phyloP scores from a whole-genome alignment of 139 green algal species.

The Yamagishiella unicocca region DNA sequence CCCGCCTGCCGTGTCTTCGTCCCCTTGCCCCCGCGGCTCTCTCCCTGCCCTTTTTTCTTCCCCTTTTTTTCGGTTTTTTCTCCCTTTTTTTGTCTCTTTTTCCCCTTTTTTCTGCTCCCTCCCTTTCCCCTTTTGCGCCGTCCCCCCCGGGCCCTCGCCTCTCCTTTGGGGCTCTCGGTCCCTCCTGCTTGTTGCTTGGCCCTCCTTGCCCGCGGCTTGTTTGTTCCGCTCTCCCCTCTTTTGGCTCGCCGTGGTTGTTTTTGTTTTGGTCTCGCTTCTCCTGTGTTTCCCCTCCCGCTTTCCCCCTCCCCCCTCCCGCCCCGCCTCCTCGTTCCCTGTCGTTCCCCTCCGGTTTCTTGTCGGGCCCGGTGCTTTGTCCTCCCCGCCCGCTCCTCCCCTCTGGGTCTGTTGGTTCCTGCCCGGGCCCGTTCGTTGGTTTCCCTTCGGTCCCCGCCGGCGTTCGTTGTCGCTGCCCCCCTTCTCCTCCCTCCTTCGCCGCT shows the following conservation, averaged over 20 bases:
- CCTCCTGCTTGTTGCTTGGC: not conserved
- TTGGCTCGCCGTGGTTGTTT: not conserved
- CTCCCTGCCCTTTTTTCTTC: not conserved
- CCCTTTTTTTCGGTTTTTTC: not conserved
- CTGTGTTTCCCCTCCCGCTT: not conserved
- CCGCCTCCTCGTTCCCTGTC: not conserved
- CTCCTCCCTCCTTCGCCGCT: not conserved
- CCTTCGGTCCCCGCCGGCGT: not conserved
- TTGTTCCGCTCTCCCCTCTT: not conserved
- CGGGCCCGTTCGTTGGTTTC: not conserved
- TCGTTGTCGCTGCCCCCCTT: not conserved
- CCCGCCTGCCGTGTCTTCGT: not conserved
- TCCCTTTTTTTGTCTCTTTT: not conserved
- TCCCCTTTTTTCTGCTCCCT: not conserved
- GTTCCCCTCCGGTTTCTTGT: not conserved
- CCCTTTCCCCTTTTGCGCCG: not conserved
- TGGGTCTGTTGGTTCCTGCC: not conserved
- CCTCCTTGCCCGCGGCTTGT: not conserved
- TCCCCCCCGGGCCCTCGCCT: too few species aligned
- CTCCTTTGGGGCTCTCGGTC: too few species aligned
- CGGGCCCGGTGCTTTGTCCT: too few species aligned
- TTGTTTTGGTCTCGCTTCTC: not conserved
- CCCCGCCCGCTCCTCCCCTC: not conserved
- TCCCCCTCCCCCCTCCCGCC: not conserved
- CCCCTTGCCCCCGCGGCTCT: not conserved